phyloP scores from a whole-genome alignment of 2,329 filamentous ascomycete species.

The Colletotrichum kahawae region DNA sequence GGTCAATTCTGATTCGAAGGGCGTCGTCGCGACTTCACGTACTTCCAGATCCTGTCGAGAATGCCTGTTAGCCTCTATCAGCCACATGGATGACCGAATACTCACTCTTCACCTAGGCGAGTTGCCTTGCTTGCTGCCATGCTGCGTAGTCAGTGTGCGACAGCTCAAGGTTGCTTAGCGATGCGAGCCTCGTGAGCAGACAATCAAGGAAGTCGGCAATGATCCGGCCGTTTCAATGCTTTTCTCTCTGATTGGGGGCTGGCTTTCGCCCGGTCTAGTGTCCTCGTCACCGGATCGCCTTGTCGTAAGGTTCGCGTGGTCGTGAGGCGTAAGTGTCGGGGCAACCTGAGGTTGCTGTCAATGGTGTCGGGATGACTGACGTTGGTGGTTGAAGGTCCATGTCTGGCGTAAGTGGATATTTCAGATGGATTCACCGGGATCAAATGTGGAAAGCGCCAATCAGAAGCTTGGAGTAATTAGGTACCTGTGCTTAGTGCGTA shows the following conservation, averaged over 20 bases:
- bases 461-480: neutral
- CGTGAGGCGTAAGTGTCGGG: neutral
- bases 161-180: neutral
- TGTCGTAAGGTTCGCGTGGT: neutral
- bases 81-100: constrained; percentile 20
- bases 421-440: neutral
- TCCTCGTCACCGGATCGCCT: neutral
- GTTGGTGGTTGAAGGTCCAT: neutral
- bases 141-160: constrained; percentile 5
- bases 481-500: neutral
- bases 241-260: neutral
- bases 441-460: neutral
- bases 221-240: neutral
- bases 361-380: neutral
- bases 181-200: neutral
- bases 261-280: neutral
- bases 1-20: constrained; percentile 13
- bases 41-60: constrained; percentile 86
- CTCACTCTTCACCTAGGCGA: constrained; percentile 67
- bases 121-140: constrained; percentile 68
- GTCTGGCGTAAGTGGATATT: neutral
- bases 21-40: constrained; percentile 42
- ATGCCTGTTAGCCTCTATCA: constrained; percentile 9
- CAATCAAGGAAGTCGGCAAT: neutral
- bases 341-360: neutral